Percentiles rank a stretch among this genome's conserved stretches.
Evolutionary conservation across 1,284 basidiomycete genomes (phyloP).

Genomic region (Meripilus lineatus): DNA sequence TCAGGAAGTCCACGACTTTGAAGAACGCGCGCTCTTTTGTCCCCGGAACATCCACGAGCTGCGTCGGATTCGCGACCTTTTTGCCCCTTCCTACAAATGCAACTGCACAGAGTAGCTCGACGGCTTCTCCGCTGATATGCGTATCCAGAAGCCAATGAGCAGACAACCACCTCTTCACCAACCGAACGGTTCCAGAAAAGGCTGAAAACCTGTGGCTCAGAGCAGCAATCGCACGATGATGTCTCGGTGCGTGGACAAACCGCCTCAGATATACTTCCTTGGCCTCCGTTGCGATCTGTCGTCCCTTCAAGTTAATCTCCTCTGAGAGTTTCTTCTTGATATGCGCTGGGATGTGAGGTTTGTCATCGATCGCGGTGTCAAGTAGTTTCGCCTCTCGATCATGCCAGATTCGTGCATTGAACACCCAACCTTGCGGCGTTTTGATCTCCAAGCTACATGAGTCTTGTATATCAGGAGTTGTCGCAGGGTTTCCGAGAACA

Average conservation of each 20-base stretch:
- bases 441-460: constrained; percentile 74
- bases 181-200: constrained; percentile 79
- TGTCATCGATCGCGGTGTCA: constrained; percentile 58
- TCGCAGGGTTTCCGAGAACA: constrained; percentile 45
- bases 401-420: constrained; percentile 81
- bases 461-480: constrained; percentile 62
- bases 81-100: constrained; percentile 45
- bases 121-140: constrained; percentile 71
- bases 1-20: constrained; percentile 69
- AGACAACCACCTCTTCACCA: constrained; percentile 91
- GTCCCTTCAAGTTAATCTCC: constrained; percentile 38
- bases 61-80: constrained; percentile 18
- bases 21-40: constrained; percentile 84
- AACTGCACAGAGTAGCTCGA: constrained; percentile 81
- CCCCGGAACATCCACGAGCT: constrained; percentile 39
- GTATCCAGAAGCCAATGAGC: constrained; percentile 80
- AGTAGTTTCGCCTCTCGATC: constrained; percentile 83
- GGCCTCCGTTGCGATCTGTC: constrained; percentile 57
- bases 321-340: constrained; percentile 27
- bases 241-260: constrained; percentile 77
- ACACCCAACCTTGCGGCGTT: constrained; percentile 83
- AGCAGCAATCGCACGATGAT: constrained; percentile 82
- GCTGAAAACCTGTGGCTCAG: constrained; percentile 79
- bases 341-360: constrained; percentile 33
- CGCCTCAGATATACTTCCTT: constrained; percentile 61